Percentiles rank a stretch among this genome's conserved stretches.
phyloP scores from a whole-genome alignment of 2,329 filamentous ascomycete species.

The Aspergillus carbonarius region DNA sequence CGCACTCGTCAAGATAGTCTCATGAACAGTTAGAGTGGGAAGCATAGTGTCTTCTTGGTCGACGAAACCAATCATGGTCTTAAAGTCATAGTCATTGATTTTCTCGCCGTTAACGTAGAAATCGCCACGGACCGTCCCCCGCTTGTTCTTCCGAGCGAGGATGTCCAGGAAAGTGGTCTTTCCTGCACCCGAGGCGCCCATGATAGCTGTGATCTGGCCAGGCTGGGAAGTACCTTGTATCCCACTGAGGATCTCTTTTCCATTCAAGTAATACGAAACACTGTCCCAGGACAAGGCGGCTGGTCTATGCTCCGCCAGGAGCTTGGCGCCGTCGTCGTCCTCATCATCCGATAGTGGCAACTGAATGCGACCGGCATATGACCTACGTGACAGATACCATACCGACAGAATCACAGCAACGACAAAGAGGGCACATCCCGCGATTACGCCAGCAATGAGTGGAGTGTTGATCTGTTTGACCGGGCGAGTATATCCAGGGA shows the following conservation, averaged over 20 bases:
- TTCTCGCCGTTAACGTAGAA: slow-evolving; percentile 95
- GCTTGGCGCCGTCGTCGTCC: slow-evolving; percentile 79
- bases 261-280: slow-evolving; percentile 81
- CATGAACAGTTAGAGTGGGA: slow-evolving; percentile 92
- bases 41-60: slow-evolving; percentile 98
- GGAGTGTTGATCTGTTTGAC: slow-evolving; percentile 96
- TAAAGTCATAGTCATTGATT: slow-evolving; percentile 79
- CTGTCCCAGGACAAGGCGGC: slow-evolving; percentile 85
- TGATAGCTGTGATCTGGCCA: slow-evolving; percentile 94
- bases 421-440: slow-evolving; percentile 78
- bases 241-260: slow-evolving; percentile 76
- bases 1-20: slow-evolving; percentile 94
- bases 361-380: slow-evolving; percentile 61
- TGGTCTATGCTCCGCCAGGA: slow-evolving; percentile 89
- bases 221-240: slow-evolving; percentile 87
- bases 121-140: slow-evolving; percentile 72
- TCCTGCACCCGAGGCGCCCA: slow-evolving; percentile 95
- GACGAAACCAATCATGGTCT: slow-evolving; percentile 90
- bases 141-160: slow-evolving; percentile 93
- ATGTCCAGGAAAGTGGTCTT: slow-evolving; percentile 98
- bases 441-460: slow-evolving; percentile 90
- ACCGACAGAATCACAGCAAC: slow-evolving; percentile 79
- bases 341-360: slow-evolving; percentile 81
- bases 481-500: slow-evolving; percentile 84
- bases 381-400: slow-evolving; percentile 84